Evolutionary conservation across 805 yeast genomes (phyloP).

Genomic region (Suhomyces pyralidae): DNA sequence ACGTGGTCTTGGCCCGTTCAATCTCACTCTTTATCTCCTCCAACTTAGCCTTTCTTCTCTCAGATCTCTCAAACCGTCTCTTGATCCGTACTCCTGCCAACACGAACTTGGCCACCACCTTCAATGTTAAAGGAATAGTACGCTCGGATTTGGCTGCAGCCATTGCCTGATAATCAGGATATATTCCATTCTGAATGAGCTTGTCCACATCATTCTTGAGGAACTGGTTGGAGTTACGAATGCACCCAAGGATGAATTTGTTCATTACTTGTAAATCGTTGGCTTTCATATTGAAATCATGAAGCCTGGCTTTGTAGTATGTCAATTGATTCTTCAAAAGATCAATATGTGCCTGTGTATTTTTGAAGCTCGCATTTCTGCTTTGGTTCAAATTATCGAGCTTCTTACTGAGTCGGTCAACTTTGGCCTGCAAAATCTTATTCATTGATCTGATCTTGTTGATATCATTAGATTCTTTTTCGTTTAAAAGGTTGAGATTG

Average conservation of each 20-base stretch:
- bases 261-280: slow-evolving; percentile 37
- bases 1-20: slow-evolving; percentile 22
- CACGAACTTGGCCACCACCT: slow-evolving; percentile 35
- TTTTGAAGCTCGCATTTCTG: slow-evolving; percentile 16
- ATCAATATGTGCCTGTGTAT: slow-evolving; percentile 11
- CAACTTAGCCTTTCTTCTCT: slow-evolving; percentile 23
- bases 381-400: slow-evolving; percentile 28
- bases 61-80: slow-evolving; percentile 27
- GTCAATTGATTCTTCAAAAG: slow-evolving; percentile 41
- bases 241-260: slow-evolving; percentile 25
- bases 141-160: slow-evolving; percentile 10
- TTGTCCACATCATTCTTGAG: slow-evolving; percentile 26
- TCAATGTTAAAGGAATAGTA: slow-evolving; percentile 24
- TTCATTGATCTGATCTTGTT: slow-evolving; percentile 7
- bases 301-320: slow-evolving; percentile 46
- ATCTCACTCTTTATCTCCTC: slow-evolving; percentile 29
- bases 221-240: slow-evolving; percentile 24
- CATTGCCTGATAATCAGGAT: slow-evolving; percentile 27
- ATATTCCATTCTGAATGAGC: slow-evolving; percentile 30
- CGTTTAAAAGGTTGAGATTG: slow-evolving; percentile 2
- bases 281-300: slow-evolving; percentile 37
- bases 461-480: slow-evolving; percentile 14
- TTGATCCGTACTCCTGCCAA: slow-evolving; percentile 34
- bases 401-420: slow-evolving; percentile 21
- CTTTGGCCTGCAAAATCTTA: slow-evolving; percentile 6